Base-by-base conservation (phyloP, 176 grass and related monocot genomes). In the Zoysia japonica region DNA sequence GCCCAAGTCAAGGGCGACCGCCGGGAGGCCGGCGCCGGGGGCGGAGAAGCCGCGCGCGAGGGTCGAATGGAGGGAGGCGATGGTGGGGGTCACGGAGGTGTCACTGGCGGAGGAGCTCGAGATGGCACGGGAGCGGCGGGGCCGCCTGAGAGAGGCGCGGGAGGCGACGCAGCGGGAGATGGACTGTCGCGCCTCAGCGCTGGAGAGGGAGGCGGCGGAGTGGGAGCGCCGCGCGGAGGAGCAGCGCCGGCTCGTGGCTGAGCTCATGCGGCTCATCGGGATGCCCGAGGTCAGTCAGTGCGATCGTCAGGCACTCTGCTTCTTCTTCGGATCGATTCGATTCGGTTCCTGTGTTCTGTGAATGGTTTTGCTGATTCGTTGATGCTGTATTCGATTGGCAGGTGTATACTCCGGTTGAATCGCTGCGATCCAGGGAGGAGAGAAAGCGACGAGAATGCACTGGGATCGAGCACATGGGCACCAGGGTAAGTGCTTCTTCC, bases 41-140 rank as follows among this genome's bases (percentile, higher is more conserved):
- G 66, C 13, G 8, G 62, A 65, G 63, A 75, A 9, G 40, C 61
- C 62, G 54, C 38, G 61, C 2, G 11, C 6, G 14, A 47, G 60
- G 80, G 4, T 11, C 0, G 47, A 48, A 47, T 5, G 9, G 12
- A 20, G 12, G 7, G 51, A 9, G 11, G 47, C 13, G 13, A 35
- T 35, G 36, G 47, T 28, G 35, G 41, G 38, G 12, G 12, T 39
- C 55, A 39, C 45, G 35, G 77, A 89, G 63, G 77, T 77, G 49
- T 89, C 87, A 13, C 87, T 89, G 41, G 82, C 65, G 17, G 87
- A 89, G 59, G 87, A 85, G 78, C 87, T 89, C 41, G 87, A 85
- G 82, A 77, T 11, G 77, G 87, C 87, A 19, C 71, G 72, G 57
- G 77, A 77, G 78, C 57, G 82, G 36, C 57, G 82, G 9, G 87